Conservation (phyloP, 2,329 filamentous ascomycete species). For the Penicillium sp. region DNA sequence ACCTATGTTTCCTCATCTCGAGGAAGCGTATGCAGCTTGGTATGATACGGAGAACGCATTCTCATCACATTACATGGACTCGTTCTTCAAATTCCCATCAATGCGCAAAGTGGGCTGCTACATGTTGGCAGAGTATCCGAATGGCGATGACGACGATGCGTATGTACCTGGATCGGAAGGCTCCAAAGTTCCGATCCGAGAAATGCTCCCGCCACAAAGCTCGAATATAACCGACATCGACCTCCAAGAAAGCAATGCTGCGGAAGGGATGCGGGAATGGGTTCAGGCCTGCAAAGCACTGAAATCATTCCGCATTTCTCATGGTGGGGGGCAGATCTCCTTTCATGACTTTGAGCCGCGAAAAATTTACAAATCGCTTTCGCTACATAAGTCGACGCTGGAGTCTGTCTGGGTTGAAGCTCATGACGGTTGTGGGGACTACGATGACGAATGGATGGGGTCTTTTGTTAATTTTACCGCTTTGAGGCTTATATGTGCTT, state of each 20-base stretch:
- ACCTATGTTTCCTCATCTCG: neutral
- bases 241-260: neutral
- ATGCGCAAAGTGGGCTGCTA: neutral
- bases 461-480: neutral
- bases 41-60: neutral
- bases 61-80: neutral
- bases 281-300: neutral
- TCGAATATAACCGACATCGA: neutral
- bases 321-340: neutral
- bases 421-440: neutral
- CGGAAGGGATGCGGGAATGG: neutral
- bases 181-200: neutral
- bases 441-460: neutral
- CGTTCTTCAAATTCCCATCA: neutral
- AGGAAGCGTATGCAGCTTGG: neutral
- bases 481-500: neutral
- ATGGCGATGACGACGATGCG: neutral
- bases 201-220: neutral
- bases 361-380: neutral
- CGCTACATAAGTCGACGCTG: neutral
- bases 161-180: neutral
- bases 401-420: neutral
- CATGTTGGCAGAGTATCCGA: neutral
- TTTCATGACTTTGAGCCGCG: neutral
- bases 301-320: neutral